Base-by-base conservation (phyloP, 495 filamentous ascomycete genomes). In the Parathielavia hyrcaniae region DNA sequence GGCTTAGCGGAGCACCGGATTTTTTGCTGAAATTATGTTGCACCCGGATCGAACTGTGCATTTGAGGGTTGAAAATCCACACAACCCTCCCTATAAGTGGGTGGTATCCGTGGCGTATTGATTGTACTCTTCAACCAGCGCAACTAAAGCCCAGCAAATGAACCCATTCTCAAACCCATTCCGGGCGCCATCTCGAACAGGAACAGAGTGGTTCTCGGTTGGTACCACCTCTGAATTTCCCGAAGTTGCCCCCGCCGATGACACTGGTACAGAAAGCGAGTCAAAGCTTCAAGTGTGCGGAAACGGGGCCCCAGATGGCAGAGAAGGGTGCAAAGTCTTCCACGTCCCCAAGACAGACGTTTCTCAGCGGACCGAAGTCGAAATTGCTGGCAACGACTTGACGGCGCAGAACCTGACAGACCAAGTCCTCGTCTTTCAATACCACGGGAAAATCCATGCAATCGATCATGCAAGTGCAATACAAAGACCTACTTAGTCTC, bases 361-460 rank as follows among this genome's bases (percentile, higher is more conserved):
- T 54, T 66, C 77, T 4, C 72, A 74, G 47, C 64, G 76, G 40
- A 63, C 77, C 0, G 75, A 82, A 19, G 61, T 70, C 3, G 74
- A 75, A 0, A 50, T 64, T 16, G 54, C 63, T 48, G 59, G 30
- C 2, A 61, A 55, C 1, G 44, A 62, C 11, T 30, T 30, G 26
- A 53, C 59, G n/a, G 56, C 60, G 5, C 69, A 67, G 10, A 74
- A 79, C 13, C 55, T 84, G 59, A 76, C 74, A 22, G 79, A 84
- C 32, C 81, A 85, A 56, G 79, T 84, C 0, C 66, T 85, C 13
- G 75, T 85, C 0, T 85, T 84, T 55, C 73, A 75, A 61, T 81
- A 79, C 23, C 75, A 75, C 54, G 80, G 77, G 23, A 82, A 80
- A 53, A 58, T 83, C 14, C 80, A 84, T 65, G 81, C 82, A 7